These are phyloP conservation scores for Penicillium crystallinum DNA, from an alignment of 495 filamentous ascomycete species.

Conservation along the genomic window DNA sequence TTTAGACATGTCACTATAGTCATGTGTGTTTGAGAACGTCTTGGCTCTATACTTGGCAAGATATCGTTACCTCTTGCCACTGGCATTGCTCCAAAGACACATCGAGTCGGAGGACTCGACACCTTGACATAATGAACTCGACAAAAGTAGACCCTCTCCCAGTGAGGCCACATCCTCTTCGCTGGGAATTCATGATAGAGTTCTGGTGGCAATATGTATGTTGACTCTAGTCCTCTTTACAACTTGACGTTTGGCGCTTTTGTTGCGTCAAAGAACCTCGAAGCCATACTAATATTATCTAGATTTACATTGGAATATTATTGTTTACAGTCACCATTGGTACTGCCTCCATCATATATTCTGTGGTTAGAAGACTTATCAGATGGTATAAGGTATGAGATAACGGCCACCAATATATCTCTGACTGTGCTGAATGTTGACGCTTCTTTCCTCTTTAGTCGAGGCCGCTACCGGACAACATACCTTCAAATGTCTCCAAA, in stretches of 20 bases:
- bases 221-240: conserved; percentile 6
- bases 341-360: conserved; percentile 29
- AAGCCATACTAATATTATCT: conserved; percentile 10
- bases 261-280: not conserved
- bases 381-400: conserved; percentile 33
- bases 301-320: conserved; percentile 39
- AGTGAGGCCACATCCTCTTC: conserved; percentile 23
- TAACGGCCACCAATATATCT: not conserved
- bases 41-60: not conserved
- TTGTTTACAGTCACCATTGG: conserved; percentile 30
- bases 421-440: not conserved
- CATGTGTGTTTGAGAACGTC: not conserved
- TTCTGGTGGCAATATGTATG: conserved; percentile 45
- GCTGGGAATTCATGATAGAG: conserved; percentile 33
- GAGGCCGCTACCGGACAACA: conserved; percentile 20
- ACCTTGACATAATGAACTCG: conserved; percentile 17
- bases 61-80: not conserved
- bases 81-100: not conserved
- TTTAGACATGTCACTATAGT: conserved; percentile 2
- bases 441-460: conserved; percentile 14
- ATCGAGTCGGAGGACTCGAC: not conserved
- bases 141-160: conserved; percentile 22
- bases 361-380: conserved; percentile 12
- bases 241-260: not conserved
- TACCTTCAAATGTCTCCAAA: conserved; percentile 25